Base-by-base conservation (phyloP, 495 filamentous ascomycete species). In the Penicillium silybi region DNA sequence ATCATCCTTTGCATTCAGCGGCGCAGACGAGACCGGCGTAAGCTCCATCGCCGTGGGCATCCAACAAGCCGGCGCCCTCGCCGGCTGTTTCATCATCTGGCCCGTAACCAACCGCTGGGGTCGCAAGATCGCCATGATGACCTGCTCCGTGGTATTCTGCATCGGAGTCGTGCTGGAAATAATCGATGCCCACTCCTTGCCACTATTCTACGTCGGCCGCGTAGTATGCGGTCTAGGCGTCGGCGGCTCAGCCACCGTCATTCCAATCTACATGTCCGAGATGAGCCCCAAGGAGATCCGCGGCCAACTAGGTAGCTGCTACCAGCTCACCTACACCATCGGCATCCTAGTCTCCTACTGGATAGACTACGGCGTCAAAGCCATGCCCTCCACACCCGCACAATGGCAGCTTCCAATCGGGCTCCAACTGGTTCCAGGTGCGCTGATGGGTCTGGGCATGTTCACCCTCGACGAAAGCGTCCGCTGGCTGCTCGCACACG, bases 351-450 rank as follows among this genome's bases (percentile, higher is more conserved):
- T 70, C 0, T 76, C 73, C 5, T 81, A 80, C 58, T 82, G 77
- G 72, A 69, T 82, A 37, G 74, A 80, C 46, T 80, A 80, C 44
- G 75, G 69, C 48, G 64, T 68, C 56, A 83, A 84, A 18, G 80
- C 79, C 53, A 75, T 79, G 56, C 78, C 77, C 13, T 77, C 86
- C 45, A 77, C 76, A 5, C 26, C 68, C 0, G 37, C 46, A 1
- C 77, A 82, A 54, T 82, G 78, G 80, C 75, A 78, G 51, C 66
- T 82, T 37, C 78, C 78, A 2, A 68, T 83, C 37, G 78, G 72
- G 0, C 60, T 81, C 34, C 80, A 83, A 48, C 67, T 81, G 19
- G 66, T 75, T 3, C 78, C 78, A 0, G 75, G 74, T 2, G 71
- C 57, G 2, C 44, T 81, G 10, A 77, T 83, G 57, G 76, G 75